Base-by-base conservation (phyloP, 1,284 basidiomycete species). In the Polyporus tsugae region DNA sequence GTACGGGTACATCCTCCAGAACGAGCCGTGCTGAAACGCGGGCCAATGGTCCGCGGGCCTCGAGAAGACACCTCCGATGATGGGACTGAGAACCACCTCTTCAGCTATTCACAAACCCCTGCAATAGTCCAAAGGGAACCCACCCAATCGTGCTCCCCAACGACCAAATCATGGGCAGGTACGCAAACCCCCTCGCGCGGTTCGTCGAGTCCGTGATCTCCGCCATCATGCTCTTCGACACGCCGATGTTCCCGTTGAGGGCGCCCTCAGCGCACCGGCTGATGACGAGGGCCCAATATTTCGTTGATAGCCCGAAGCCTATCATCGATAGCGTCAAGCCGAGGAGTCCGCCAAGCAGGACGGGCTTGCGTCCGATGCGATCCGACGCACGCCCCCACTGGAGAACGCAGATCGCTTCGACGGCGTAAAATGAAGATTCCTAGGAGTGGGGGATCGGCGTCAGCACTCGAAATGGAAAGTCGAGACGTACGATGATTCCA, bases 301-400 rank as follows among this genome's bases (percentile, higher is more conserved):
- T 87, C 55, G 79, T 85, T 2, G 91, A 89, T 35, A 93, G 76
- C 4, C 92, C 92, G 76, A 93, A 92, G 66, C 84, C 85, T 66
- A 86, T 84, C 83, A 90, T 90, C 11, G 89, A 91, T 9, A 88
- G 61, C 6, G 87, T 86, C n/a, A 91, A 77, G 6, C 91, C 92
- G n/a, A 85, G 79, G 2, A 92, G 78, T 3, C 92, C 91, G 3
- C 80, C 78, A n/a, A 93, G 79, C 60, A 93, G 82, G 58, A 93
- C 85, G 6, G 91, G 91, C 66, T 89, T 89, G 25, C 91, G 86
- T 19, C 91, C 91, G 29, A 92, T 79, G 42, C 82, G 81, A 73
- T 93, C 92, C 6, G 91, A 92, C 11, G 87, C 74, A 35, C 88
- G 86, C 70, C 88, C 88, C 90, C 91, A 93, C 63, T 91, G 86